Evolutionary conservation across 2,329 filamentous ascomycete species (phyloP).

Genomic region (Trichoderma citrinoviride): DNA sequence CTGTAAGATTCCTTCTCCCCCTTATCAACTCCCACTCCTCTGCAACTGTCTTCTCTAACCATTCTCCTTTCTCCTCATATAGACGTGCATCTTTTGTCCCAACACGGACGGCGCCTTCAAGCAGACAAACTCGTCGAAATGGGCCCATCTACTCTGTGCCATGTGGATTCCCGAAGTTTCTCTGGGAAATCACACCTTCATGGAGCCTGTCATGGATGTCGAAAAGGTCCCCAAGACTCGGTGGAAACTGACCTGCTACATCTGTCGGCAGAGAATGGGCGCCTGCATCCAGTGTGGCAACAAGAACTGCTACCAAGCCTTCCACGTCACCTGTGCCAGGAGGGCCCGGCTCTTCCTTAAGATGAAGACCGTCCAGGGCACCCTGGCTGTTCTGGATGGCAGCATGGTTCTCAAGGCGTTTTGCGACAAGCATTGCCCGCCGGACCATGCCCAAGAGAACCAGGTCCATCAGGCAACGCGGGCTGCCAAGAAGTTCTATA

Average conservation of each 20-base stretch:
- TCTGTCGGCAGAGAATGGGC: constrained; percentile 96
- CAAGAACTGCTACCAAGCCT: constrained; percentile 94
- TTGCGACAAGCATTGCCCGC: constrained; percentile 90
- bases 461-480: constrained; percentile 75
- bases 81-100: constrained; percentile 97
- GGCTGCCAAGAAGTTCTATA: constrained; percentile 86
- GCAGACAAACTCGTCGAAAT: constrained; percentile 92
- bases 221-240: constrained; percentile 94
- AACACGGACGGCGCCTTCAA: constrained; percentile 98
- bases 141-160: constrained; percentile 93
- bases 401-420: constrained; percentile 86
- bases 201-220: constrained; percentile 97
- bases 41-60: background rate
- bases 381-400: constrained; percentile 72
- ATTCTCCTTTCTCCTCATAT: background rate
- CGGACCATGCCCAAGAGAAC: constrained; percentile 84
- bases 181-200: constrained; percentile 92
- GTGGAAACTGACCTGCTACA: constrained; percentile 94
- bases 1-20: constrained; percentile 52
- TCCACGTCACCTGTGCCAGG: constrained; percentile 94
- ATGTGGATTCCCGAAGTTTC: constrained; percentile 99
- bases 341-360: constrained; percentile 84
- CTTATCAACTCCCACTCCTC: background rate
- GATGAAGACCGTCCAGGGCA: constrained; percentile 91
- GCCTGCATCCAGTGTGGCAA: constrained; percentile 98